These are phyloP conservation scores for Byssochlamys sp. DNA, from an alignment of 2,329 filamentous ascomycete genomes.

Conservation along the genomic window DNA sequence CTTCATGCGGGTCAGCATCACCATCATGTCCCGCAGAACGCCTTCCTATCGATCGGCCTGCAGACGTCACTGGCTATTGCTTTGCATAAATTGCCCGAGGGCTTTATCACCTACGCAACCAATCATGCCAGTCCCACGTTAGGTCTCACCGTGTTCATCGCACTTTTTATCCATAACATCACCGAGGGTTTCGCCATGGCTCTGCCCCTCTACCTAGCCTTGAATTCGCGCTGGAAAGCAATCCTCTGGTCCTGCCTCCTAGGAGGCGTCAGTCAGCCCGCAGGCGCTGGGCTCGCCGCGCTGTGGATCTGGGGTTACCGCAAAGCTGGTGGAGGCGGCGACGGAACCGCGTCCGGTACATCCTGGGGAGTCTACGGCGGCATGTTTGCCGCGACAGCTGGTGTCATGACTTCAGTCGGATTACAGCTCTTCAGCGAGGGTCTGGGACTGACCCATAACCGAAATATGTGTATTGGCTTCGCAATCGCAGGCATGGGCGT, in stretches of 20 bases:
- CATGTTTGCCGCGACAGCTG: slow-evolving; percentile 81
- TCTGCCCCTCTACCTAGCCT: slow-evolving; percentile 81
- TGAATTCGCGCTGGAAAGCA: slow-evolving; percentile 68
- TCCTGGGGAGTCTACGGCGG: slow-evolving; percentile 46
- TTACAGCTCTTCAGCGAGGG: slow-evolving; percentile 82
- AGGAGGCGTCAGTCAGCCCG: slow-evolving; percentile 76
- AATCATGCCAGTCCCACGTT: slow-evolving; percentile 88
- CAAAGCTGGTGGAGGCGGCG: slow-evolving; percentile 36
- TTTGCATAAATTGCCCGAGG: slow-evolving; percentile 86
- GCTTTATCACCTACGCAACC: slow-evolving; percentile 84
- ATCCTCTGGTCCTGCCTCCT: slow-evolving; percentile 76
- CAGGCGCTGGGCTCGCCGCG: slow-evolving; percentile 74
- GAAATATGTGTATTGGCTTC: slow-evolving; percentile 28
- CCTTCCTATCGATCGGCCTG: slow-evolving; percentile 86
- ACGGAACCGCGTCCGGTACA: slow-evolving; percentile 23
- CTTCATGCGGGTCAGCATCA: slow-evolving; percentile 53
- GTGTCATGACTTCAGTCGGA: slow-evolving; percentile 91
- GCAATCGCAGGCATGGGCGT: slow-evolving; percentile 61
- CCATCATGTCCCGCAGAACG: slow-evolving; percentile 89
- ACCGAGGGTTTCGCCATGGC: slow-evolving; percentile 93
- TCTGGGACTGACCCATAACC: slow-evolving; percentile 57
- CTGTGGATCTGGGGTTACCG: slow-evolving; percentile 72
- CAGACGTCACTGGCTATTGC: slow-evolving; percentile 93
- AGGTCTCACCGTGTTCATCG: slow-evolving; percentile 86
- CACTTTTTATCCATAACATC: slow-evolving; percentile 95